Conservation (phyloP, 1,284 basidiomycete species). For the Trichosporon asahii region DNA sequence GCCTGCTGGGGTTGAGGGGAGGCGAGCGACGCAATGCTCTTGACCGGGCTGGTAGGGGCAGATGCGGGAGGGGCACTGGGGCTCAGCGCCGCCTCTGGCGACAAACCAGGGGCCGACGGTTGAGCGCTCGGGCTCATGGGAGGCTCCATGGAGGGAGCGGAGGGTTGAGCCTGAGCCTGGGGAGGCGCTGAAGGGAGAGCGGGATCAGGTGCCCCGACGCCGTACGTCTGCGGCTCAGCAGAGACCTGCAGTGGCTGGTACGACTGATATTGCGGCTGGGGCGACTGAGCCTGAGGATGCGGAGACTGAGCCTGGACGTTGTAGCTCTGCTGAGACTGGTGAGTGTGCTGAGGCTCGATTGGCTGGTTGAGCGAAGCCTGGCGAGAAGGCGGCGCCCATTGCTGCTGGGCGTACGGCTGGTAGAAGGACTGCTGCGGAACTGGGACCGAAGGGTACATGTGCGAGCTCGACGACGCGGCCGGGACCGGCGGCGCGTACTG, state of each 20-base stretch:
- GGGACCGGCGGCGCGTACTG: conserved; percentile 11
- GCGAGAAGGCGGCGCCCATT: conserved; percentile 28
- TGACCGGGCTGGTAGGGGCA: background rate
- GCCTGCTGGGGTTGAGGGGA: background rate
- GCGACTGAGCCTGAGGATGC: conserved; percentile 56
- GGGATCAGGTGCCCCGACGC: conserved; percentile 11
- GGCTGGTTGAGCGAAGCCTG: conserved; percentile 25
- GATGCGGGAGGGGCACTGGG: background rate
- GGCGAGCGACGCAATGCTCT: background rate
- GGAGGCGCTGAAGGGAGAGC: conserved; percentile 7
- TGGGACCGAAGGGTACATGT: conserved; percentile 34
- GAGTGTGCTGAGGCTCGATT: conserved; percentile 22
- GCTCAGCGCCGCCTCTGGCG: background rate
- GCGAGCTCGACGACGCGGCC: conserved; percentile 17
- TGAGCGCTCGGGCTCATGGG: conserved; percentile 5
- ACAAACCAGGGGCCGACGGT: background rate
- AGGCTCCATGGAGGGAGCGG: background rate
- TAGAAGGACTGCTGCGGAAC: conserved; percentile 22
- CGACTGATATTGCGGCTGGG: conserved; percentile 14
- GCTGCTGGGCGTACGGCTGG: conserved; percentile 33
- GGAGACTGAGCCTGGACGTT: conserved; percentile 61
- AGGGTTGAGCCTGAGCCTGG: background rate
- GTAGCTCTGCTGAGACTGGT: conserved; percentile 56
- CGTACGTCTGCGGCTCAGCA: conserved; percentile 19
- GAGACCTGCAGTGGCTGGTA: conserved; percentile 1